Evolutionary conservation across 805 yeast species (phyloP).

Genomic region (Saccharomycopsis selenospora): DNA sequence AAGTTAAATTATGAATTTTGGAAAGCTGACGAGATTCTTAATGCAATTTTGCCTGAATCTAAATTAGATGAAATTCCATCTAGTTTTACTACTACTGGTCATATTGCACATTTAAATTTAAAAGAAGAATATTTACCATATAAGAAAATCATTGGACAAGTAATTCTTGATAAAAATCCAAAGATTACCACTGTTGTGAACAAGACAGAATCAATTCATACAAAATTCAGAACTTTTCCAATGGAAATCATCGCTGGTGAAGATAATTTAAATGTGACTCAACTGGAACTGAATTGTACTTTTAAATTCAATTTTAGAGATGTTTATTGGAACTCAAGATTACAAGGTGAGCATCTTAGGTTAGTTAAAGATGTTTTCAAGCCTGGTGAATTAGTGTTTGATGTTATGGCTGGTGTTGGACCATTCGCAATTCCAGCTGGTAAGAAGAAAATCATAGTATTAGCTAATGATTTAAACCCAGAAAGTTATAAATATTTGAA

Average conservation of each 20-base stretch:
- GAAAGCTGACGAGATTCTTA: constrained; percentile 82
- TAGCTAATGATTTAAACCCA: constrained; percentile 93
- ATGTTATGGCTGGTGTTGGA: constrained; percentile 98
- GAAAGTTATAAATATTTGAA: constrained; percentile 66
- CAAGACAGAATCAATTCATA: constrained; percentile 79
- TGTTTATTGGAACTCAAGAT: constrained; percentile 95
- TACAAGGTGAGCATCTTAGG: constrained; percentile 89
- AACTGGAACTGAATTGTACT: constrained; percentile 77
- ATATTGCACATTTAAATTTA: constrained; percentile 86
- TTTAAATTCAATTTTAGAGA: constrained; percentile 85
- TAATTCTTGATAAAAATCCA: constrained; percentile 75
- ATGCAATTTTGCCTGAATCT: constrained; percentile 68
- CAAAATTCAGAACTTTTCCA: constrained; percentile 82
- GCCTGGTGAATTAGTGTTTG: constrained; percentile 73
- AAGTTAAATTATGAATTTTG: constrained; percentile 68
- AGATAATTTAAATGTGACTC: constrained; percentile 78
- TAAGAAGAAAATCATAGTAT: constrained; percentile 65
- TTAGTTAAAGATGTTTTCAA: constrained; percentile 51
- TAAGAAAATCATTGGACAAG: constrained; percentile 77
- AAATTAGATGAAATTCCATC: constrained; percentile 70
- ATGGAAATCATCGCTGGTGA: constrained; percentile 94
- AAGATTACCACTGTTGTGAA: constrained; percentile 85
- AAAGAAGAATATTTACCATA: constrained; percentile 79
- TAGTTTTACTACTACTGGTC: constrained; percentile 91
- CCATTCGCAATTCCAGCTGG: constrained; percentile 98